phyloP scores from a whole-genome alignment of 129 eudicot species.

The Cynara cardunculus region DNA sequence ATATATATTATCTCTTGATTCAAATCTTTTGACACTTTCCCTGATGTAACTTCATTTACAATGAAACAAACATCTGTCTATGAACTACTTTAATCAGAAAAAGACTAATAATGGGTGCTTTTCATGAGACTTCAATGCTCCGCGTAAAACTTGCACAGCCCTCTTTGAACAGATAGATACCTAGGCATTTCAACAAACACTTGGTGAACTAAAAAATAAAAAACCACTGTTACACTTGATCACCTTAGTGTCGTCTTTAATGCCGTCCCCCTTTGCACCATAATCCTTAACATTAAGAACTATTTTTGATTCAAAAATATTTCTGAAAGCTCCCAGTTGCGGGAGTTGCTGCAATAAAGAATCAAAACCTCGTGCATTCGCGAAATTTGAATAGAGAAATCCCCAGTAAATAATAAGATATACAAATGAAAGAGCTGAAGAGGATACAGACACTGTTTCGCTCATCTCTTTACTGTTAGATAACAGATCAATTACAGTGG shows the following conservation, averaged over 20 bases:
- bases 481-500: background rate
- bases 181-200: conserved; percentile 17
- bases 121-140: background rate
- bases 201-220: background rate
- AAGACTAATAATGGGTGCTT: background rate
- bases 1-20: background rate
- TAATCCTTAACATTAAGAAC: conserved; percentile 49
- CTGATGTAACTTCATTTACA: background rate
- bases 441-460: conserved; percentile 6
- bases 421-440: conserved; percentile 15
- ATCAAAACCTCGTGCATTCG: conserved; percentile 37
- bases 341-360: conserved; percentile 41
- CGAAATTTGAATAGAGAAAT: conserved; percentile 24
- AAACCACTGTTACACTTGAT: background rate
- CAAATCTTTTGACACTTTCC: background rate
- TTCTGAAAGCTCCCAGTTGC: conserved; percentile 25
- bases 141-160: background rate
- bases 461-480: conserved; percentile 20
- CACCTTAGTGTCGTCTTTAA: conserved; percentile 76
- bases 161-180: background rate
- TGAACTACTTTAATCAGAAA: background rate
- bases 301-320: conserved; percentile 19
- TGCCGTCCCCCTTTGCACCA: conserved; percentile 84
- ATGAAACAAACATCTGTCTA: background rate
- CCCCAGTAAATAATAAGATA: conserved; percentile 11